Percentiles rank a stretch among this genome's conserved stretches.
Evolutionary conservation across 345 rosid species (phyloP).

Genomic region (Heritiera fomes): DNA sequence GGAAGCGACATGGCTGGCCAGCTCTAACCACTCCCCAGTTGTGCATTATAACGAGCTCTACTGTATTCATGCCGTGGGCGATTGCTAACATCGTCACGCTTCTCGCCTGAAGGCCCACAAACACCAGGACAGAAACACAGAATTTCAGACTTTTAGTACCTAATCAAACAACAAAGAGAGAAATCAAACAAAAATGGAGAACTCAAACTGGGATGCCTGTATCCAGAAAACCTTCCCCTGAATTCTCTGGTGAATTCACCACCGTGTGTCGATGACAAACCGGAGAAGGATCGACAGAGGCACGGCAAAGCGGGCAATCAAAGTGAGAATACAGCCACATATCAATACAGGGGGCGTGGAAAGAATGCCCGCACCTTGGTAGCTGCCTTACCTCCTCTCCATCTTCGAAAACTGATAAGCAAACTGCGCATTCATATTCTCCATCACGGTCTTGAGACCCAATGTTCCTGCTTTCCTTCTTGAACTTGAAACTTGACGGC

Average conservation of each 20-base stretch:
- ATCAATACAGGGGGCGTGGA: conserved; percentile 40
- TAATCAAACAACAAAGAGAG: no score
- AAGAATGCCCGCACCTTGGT: conserved; percentile 37
- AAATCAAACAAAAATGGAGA: no score
- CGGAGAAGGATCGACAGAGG: conserved; percentile 16
- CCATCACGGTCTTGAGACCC: conserved; percentile 1
- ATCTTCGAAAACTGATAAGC: conserved; percentile 40
- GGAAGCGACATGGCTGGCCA: no score
- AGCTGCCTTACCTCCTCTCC: conserved; percentile 36
- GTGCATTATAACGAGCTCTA: no score
- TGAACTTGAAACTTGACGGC: conserved; percentile 36
- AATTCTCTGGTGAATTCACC: not conserved
- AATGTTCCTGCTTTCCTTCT: conserved; percentile 21
- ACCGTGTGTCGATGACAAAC: not conserved
- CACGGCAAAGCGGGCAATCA: conserved; percentile 41
- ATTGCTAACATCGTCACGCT: no score
- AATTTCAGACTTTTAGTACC: no score
- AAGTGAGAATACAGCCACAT: conserved; percentile 1
- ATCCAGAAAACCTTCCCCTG: no score
- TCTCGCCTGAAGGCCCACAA: no score
- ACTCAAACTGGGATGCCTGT: no score
- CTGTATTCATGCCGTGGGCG: no score
- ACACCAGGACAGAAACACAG: no score
- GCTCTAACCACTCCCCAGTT: no score
- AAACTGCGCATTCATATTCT: conserved; percentile 34